Percentiles rank a stretch among this genome's conserved stretches.
Conservation (phyloP, 73 alveolate species). For the Strombidium stylifer region DNA sequence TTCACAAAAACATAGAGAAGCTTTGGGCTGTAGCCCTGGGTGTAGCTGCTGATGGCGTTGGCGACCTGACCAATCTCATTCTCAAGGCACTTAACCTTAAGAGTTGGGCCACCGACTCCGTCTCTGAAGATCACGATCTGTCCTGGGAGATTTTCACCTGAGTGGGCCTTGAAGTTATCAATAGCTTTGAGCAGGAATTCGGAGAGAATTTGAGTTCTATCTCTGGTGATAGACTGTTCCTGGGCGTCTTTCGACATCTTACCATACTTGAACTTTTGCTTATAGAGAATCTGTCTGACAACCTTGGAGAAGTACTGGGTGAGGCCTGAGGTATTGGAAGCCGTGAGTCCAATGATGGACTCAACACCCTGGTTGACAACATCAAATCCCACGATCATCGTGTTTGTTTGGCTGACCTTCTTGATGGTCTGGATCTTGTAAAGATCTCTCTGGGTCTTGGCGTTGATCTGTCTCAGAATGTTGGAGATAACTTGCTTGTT, state of each 20-base stretch:
- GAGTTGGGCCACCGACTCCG: slow-evolving; percentile 76
- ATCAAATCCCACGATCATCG: slow-evolving; percentile 34
- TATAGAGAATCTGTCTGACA: slow-evolving; percentile 3
- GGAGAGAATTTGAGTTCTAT: slow-evolving; percentile 12
- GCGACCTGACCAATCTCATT: neutral
- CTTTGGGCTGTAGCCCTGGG: slow-evolving; percentile 48
- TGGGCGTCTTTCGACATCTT: slow-evolving; percentile 4
- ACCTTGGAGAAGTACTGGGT: slow-evolving; percentile 33
- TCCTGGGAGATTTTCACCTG: slow-evolving; percentile 51
- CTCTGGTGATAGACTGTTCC: slow-evolving; percentile 4
- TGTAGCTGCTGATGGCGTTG: neutral
- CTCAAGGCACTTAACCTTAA: neutral
- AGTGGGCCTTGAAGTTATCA: neutral
- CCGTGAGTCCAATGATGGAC: slow-evolving; percentile 38
- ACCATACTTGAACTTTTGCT: too few relatives aligned
- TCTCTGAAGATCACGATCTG: slow-evolving; percentile 80
- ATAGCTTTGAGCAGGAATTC: slow-evolving; percentile 13
- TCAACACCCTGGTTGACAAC: slow-evolving; percentile 19
- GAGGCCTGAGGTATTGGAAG: slow-evolving; percentile 40
- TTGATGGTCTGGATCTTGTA: too few relatives aligned
- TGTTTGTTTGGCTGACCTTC: too few relatives aligned
- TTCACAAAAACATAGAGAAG: slow-evolving; percentile 66
- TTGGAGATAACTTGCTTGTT: slow-evolving; percentile 26
- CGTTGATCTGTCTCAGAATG: slow-evolving; percentile 31
- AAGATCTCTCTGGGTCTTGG: slow-evolving; percentile 18